These are phyloP conservation scores for Globisporangium carolinianum DNA, from an alignment of 352 stramenopile species.

Conservation along the genomic window DNA sequence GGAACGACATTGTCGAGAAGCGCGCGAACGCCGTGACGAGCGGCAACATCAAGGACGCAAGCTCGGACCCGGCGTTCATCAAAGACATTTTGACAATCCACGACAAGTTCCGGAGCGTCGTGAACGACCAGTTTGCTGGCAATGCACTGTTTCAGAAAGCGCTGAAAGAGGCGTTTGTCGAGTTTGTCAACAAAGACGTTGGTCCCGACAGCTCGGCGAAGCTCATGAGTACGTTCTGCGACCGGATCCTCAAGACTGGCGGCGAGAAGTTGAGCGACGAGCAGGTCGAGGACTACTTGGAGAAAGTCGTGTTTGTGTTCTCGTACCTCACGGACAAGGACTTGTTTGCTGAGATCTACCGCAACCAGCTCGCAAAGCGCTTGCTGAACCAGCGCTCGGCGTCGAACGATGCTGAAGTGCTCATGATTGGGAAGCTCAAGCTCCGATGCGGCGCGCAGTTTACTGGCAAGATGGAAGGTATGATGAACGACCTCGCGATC, in stretches of 20 bases:
- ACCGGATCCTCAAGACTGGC: constrained; percentile 97
- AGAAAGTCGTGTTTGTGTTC: constrained; percentile 98
- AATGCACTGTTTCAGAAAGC: constrained; percentile 99
- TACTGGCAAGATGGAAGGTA: constrained; percentile 99
- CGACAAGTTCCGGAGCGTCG: constrained; percentile 97
- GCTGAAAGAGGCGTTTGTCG: constrained; percentile 98
- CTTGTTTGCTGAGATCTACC: constrained; percentile 98
- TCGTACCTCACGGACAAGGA: constrained; percentile 99
- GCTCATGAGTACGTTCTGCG: constrained; percentile 99
- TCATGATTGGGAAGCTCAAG: constrained; percentile 99
- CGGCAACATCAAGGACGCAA: constrained; percentile 90
- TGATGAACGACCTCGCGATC: constrained; percentile 98
- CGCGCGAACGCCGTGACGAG: constrained; percentile 83
- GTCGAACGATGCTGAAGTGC: constrained; percentile 95
- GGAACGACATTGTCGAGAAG: constrained; percentile 86
- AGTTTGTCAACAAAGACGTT: constrained; percentile 99
- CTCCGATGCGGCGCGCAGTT: constrained; percentile 98
- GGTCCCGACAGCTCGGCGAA: constrained; percentile 96
- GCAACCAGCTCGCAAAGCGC: constrained; percentile 98
- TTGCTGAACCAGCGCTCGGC: constrained; percentile 97
- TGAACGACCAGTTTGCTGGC: constrained; percentile 95
- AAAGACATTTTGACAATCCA: constrained; percentile 97
- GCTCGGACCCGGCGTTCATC: constrained; percentile 94
- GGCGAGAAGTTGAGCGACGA: constrained; percentile 97
- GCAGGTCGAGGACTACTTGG: constrained; percentile 95